phyloP scores from a whole-genome alignment of 441 rosid genomes.

The Syzygium syzygioides region DNA sequence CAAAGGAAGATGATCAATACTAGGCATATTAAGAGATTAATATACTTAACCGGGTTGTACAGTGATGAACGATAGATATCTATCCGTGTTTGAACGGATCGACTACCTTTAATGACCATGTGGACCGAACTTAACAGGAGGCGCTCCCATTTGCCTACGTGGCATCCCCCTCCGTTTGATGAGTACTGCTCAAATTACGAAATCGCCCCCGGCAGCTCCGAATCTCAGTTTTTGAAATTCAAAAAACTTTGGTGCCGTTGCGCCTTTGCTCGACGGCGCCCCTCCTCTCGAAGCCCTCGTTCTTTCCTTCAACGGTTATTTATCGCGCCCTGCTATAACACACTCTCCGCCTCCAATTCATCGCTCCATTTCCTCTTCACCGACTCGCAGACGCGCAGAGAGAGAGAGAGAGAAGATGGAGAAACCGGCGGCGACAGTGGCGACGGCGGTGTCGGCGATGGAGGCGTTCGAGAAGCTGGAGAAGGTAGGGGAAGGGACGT shows the following conservation, averaged over 20 bases:
- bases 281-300: not conserved
- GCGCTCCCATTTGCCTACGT: not conserved
- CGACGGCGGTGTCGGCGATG: slow-evolving; percentile 49
- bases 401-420: slow-evolving; percentile 33
- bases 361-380: not conserved
- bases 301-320: not conserved
- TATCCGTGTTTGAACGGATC: not conserved
- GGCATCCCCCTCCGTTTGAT: not conserved
- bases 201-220: not conserved
- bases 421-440: slow-evolving; percentile 4
- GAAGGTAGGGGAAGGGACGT: slow-evolving; percentile 98
- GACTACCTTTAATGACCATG: not conserved
- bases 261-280: not conserved
- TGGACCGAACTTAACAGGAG: not conserved
- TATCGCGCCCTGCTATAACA: not conserved
- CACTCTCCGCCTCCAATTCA: not conserved
- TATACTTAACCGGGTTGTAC: not conserved
- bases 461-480: slow-evolving; percentile 94
- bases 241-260: not conserved
- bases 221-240: not conserved
- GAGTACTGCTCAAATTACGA: not conserved
- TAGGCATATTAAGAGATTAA: not conserved
- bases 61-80: not conserved
- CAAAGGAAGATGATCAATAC: not conserved
- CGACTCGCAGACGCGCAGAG: not conserved